Conservation (phyloP, 768 basidiomycete genomes). For the Lactarius tabidus region DNA sequence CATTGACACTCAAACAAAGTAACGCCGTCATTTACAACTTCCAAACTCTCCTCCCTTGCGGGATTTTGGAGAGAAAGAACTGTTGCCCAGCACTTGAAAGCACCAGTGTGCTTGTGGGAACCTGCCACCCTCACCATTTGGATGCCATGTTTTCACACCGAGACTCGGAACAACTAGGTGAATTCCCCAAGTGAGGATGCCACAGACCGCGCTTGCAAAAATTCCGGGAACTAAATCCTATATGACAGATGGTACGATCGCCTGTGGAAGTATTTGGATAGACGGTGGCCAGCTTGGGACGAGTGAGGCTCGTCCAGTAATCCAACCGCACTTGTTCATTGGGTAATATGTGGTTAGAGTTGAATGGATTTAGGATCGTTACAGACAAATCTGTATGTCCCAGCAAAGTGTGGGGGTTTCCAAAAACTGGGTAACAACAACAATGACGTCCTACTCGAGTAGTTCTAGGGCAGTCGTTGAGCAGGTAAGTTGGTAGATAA, state of each 20-base stretch:
- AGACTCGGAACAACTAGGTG: not conserved
- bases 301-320: not conserved
- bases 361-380: not conserved
- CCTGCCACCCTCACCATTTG: not conserved
- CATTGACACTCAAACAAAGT: not conserved
- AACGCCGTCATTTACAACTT: not conserved
- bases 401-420: no score
- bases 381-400: not conserved
- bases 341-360: not conserved
- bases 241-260: not conserved
- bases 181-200: not conserved
- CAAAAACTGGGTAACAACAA: no score
- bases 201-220: not conserved
- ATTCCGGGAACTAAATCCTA: not conserved
- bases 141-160: not conserved
- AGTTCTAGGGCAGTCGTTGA: not conserved
- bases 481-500: not conserved
- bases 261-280: not conserved
- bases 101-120: not conserved
- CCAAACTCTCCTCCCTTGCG: not conserved
- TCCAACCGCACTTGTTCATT: not conserved
- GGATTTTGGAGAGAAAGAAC: not conserved
- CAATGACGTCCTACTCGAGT: not conserved
- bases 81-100: no score
- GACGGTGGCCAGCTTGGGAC: not conserved